Percentiles rank a stretch among this genome's conserved stretches.
Evolutionary conservation across 495 filamentous ascomycete species (phyloP).

Genomic region (Penicillium alfredii): DNA sequence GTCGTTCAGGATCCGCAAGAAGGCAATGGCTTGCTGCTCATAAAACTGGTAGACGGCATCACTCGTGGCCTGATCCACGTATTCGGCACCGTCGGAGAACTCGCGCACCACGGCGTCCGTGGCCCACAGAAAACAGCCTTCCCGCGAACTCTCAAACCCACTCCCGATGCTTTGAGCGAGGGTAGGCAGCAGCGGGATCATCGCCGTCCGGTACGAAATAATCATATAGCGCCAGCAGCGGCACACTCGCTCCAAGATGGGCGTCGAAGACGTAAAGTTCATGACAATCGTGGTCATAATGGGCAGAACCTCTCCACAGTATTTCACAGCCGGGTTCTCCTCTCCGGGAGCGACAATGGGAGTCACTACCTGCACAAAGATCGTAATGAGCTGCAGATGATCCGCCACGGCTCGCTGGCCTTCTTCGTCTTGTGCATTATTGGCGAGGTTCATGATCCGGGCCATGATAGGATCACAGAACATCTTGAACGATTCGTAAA

Average conservation of each 20-base stretch:
- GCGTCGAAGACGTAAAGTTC: constrained; percentile 74
- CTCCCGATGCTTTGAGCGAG: constrained; percentile 80
- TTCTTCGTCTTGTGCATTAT: constrained; percentile 73
- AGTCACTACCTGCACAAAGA: constrained; percentile 74
- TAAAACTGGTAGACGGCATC: constrained; percentile 88
- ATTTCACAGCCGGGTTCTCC: constrained; percentile 89
- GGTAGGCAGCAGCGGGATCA: constrained; percentile 73
- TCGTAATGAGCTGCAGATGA: constrained; percentile 84
- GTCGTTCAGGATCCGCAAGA: constrained; percentile 84
- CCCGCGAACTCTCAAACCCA: constrained; percentile 78
- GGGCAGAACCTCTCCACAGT: constrained; percentile 89
- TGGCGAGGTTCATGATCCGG: constrained; percentile 79
- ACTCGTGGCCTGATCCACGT: constrained; percentile 78
- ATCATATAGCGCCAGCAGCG: constrained; percentile 95
- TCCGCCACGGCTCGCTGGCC: constrained; percentile 75
- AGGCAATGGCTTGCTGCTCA: constrained; percentile 80
- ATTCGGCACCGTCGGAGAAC: constrained; percentile 81
- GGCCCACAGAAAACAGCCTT: constrained; percentile 97
- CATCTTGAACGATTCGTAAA: constrained; percentile 77
- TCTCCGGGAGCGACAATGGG: constrained; percentile 67
- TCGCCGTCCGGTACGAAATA: constrained; percentile 86
- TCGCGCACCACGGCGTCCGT: constrained; percentile 92
- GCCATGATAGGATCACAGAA: constrained; percentile 91
- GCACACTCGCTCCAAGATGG: constrained; percentile 89
- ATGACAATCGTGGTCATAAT: constrained; percentile 77